phyloP scores from a whole-genome alignment of 169 alveolate species.

The Besnoitia besnoiti region DNA sequence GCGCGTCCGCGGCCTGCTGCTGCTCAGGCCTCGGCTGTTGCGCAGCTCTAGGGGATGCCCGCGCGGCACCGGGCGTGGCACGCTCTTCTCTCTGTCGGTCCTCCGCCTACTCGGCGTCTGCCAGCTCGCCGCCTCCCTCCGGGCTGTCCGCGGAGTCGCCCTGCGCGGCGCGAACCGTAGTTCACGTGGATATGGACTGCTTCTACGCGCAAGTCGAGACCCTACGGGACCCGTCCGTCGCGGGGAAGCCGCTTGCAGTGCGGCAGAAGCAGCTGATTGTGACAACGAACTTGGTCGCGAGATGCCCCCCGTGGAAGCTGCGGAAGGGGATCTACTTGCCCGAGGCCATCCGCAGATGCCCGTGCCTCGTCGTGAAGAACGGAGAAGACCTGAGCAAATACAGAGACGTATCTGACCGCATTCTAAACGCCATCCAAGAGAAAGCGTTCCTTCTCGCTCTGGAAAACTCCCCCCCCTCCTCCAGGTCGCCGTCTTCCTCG shows the following conservation, averaged over 20 bases:
- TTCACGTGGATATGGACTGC: constrained; percentile 53
- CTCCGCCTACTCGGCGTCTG: neutral
- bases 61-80: neutral
- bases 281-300: constrained; percentile 30
- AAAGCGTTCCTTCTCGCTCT: neutral
- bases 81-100: neutral
- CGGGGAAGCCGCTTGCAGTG: constrained; percentile 46
- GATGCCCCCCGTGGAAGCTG: neutral
- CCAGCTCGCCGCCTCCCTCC: neutral
- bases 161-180: constrained; percentile 20
- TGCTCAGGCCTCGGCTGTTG: too few relatives aligned
- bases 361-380: constrained; percentile 14
- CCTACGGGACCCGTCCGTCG: constrained; percentile 24
- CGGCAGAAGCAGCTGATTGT: constrained; percentile 51
- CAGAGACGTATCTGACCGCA: neutral
- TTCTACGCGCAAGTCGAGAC: constrained; percentile 67
- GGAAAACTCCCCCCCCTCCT: neutral
- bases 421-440: neutral
- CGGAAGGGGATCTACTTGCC: constrained; percentile 7
- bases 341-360: constrained; percentile 34
- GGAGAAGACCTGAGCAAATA: constrained; percentile 56
- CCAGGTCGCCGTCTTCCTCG: neutral
- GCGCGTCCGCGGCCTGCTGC: too few relatives aligned
- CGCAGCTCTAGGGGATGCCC: too few relatives aligned
- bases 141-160: too few relatives aligned